Evolutionary conservation across 2,329 filamentous ascomycete genomes (phyloP), one percentile per base, ranked within the genome.

Genomic region (Colletotrichum sp.): DNA sequence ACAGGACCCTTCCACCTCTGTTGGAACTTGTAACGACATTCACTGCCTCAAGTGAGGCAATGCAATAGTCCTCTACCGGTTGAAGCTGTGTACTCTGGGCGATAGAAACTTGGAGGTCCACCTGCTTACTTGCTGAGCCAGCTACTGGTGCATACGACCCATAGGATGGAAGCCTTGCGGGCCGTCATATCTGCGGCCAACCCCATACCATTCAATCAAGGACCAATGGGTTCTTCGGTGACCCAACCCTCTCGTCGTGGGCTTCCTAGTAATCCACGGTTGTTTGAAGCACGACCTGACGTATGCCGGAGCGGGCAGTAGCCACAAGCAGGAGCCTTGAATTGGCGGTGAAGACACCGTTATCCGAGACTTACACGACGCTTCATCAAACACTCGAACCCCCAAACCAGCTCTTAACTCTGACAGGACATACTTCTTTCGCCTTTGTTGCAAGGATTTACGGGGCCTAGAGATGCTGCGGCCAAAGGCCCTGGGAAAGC

Each of bases 181-280:
- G 80, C 77, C 80, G 69, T 75, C n/a, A 68, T 74, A 71, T 68
- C 78, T 82, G 80, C 80, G 80, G 70, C 81, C 81, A 78, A 76
- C 70, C 79, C 80, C 68, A 64, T 59, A 55, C 39, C 30, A 21
- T 70, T 75, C 76, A 75, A 73, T 65, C 55, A 39, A 57, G 44
- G 63, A 28, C 63, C 63, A 18, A 44, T 13, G 9, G 18, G 21
- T 60, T 72, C 36, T 67, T 66, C 62, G 30, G 28, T 60, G 28
- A 36, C 26, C 24, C 36, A 30, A 28, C 30, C 32, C 13, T 21
- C 36, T 63, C 18, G 10, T 26, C n/a, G 30, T 36, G 30, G 62
- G 68, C 55, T 66, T 55, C 24, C 68, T 30, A 26, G 30, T 59
- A 59, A 39, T 15, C 18, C 52, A 24, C 32, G 8, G 10, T n/a